Evolutionary conservation across 345 rosid genomes (phyloP), one percentile per base, ranked within the genome.

Genomic region (Moricandia arvensis): DNA sequence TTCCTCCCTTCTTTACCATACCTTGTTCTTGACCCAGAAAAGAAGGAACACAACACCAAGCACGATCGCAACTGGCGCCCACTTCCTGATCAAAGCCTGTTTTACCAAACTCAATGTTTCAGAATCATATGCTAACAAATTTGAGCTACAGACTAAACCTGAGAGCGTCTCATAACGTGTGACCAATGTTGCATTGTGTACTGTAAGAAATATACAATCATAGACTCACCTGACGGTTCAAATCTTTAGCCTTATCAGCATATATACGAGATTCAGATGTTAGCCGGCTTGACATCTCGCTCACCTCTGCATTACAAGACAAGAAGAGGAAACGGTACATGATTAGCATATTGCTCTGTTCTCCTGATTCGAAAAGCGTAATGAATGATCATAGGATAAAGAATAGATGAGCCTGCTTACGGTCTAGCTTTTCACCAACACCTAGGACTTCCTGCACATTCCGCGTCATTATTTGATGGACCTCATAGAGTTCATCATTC

Each of bases 361-460:
- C 64, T 41, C 51, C 12, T 26, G 16, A 64, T 45, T 18, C 24
- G 4, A 17, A 41, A 63, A 53, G 59, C 2, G 10, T 67, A 59
- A 67, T 43, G 26, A 34, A 4, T 37, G 51, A 72, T 7, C 34
- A 47, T n/a, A 27, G 31, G 55, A 73, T 54, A 69, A 68, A 77
- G 21, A 7, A 21, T 43, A 47, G 9, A n/a, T 47, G 8, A 2
- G 74, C 63, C 10, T 65, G 38, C 95, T 93, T 88, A 96, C 99
- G 98, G 82, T 96, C 99, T 68, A 93, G 85, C 82, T 96, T 96
- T 85, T 96, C 99, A 74, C 99, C 99, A 71, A 96, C 97, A 67
- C 99, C 99, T 16, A 96, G 87, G 82, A 96, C 99, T 73, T 96
- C 99, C 77, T 96, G 99, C 80, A 96, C 99, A 80, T 96, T 96